Percentiles rank a stretch among this genome's conserved stretches.
phyloP scores from a whole-genome alignment of 2,329 filamentous ascomycete species.

The Penicillium brevicompactum region DNA sequence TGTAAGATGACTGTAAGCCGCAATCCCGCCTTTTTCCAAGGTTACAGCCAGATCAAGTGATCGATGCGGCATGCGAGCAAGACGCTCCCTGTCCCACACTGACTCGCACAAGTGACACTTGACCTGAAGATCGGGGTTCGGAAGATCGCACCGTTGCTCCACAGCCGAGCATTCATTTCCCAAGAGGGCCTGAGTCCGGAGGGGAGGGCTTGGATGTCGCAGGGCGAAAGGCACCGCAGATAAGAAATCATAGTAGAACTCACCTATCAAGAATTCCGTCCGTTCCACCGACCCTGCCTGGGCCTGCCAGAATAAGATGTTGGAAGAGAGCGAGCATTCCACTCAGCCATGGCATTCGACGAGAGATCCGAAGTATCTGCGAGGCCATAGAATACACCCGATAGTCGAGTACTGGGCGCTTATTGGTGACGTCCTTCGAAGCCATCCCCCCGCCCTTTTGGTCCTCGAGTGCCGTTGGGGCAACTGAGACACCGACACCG shows the following conservation, averaged over 20 bases:
- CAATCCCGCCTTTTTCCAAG: conserved; percentile 19
- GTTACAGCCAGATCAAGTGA: conserved; percentile 61
- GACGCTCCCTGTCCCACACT: conserved; percentile 33
- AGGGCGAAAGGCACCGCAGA: conserved; percentile 3
- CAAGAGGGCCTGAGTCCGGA: conserved; percentile 17
- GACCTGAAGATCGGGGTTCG: conserved; percentile 36
- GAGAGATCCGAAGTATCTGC: conserved; percentile 71
- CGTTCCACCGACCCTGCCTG: conserved; percentile 72
- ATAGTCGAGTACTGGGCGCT: conserved; percentile 73
- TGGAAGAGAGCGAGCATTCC: conserved; percentile 76
- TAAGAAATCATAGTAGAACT: conserved; percentile 45
- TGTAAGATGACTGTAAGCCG: conserved; percentile 34
- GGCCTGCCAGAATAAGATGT: conserved; percentile 71
- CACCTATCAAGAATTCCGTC: conserved; percentile 89
- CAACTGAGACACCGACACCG: conserved; percentile 30
- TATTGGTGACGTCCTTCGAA: conserved; percentile 31
- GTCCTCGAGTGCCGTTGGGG: conserved; percentile 24
- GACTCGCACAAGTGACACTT: conserved; percentile 28
- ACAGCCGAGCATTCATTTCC: conserved; percentile 26
- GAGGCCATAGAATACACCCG: conserved; percentile 73
- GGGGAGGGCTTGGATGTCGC: conserved; percentile 8
- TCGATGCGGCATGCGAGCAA: conserved; percentile 58
- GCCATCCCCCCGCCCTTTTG: conserved; percentile 33
- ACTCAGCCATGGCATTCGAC: conserved; percentile 88
- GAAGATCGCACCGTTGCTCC: conserved; percentile 35